A percentile compares a stretch with the other conserved stretches of the same genome.
These are phyloP conservation scores for Acer negundo DNA, from an alignment of 345 rosid species.

Conservation along the genomic window DNA sequence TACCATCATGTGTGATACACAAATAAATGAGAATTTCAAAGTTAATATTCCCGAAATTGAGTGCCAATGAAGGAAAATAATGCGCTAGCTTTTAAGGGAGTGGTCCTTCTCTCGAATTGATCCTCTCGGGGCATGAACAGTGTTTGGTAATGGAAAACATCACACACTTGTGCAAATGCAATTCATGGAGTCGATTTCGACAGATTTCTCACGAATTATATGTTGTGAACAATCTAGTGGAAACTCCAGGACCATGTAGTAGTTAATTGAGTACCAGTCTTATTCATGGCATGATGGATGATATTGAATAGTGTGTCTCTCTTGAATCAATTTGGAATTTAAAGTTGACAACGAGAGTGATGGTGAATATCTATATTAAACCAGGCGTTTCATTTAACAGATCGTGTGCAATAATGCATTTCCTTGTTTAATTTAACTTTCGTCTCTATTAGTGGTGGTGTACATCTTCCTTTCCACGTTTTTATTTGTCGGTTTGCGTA, in stretches of 20 bases:
- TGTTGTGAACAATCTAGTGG: background rate
- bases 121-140: slow-evolving; percentile 14
- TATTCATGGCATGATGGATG: background rate
- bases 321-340: background rate
- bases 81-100: slow-evolving; percentile 2
- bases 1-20: background rate
- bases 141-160: background rate
- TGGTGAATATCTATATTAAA: background rate
- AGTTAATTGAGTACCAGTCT: background rate
- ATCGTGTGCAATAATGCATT: background rate
- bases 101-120: slow-evolving; percentile 20
- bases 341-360: background rate
- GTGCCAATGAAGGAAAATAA: slow-evolving; percentile 42
- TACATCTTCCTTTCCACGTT: no score
- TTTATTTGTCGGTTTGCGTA: no score
- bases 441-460: no score
- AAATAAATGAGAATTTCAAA: background rate
- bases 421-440: no score
- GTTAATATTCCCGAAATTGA: slow-evolving; percentile 17
- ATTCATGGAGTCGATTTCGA: background rate
- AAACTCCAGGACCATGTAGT: background rate
- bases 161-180: background rate
- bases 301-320: background rate
- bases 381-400: background rate
- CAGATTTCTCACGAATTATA: background rate